Evolutionary conservation across 2,329 filamentous ascomycete species (phyloP).

Genomic region (Cryoendolithus antarcticus): DNA sequence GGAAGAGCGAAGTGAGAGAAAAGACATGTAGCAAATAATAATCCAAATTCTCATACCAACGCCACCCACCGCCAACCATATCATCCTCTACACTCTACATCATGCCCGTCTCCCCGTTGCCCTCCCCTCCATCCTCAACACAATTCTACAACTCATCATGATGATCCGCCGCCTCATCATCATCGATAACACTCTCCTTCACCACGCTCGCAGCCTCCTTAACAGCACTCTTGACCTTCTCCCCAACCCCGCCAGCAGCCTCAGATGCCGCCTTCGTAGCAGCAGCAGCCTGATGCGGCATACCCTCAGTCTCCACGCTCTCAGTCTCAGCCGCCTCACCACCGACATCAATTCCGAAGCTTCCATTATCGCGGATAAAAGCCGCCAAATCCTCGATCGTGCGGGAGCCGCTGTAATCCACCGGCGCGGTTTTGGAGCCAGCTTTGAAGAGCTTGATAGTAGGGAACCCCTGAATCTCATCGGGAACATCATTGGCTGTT

Average conservation of each 20-base stretch:
- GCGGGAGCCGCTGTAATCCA: conserved; percentile 79
- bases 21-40: too few species aligned
- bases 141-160: conserved; percentile 66
- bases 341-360: conserved; percentile 64
- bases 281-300: conserved; percentile 34
- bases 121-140: not conserved
- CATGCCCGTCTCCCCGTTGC: not conserved
- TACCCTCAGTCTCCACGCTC: conserved; percentile 34
- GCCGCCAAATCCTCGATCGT: conserved; percentile 82
- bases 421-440: conserved; percentile 69
- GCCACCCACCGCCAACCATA: too few species aligned
- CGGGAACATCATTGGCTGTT: conserved; percentile 88
- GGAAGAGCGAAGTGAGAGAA: too few species aligned
- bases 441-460: conserved; percentile 98
- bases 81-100: not conserved
- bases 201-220: conserved; percentile 23
- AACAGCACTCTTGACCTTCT: conserved; percentile 22
- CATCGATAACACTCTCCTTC: conserved; percentile 21
- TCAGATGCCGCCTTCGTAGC: conserved; percentile 21
- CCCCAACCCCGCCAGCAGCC: conserved; percentile 7
- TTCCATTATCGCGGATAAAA: conserved; percentile 93
- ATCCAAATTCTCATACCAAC: too few species aligned
- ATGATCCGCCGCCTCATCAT: conserved; percentile 24
- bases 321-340: conserved; percentile 37
- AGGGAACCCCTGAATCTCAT: conserved; percentile 94